Conservation (phyloP, 345 rosid genomes). For the Euphorbia tirucalli region DNA sequence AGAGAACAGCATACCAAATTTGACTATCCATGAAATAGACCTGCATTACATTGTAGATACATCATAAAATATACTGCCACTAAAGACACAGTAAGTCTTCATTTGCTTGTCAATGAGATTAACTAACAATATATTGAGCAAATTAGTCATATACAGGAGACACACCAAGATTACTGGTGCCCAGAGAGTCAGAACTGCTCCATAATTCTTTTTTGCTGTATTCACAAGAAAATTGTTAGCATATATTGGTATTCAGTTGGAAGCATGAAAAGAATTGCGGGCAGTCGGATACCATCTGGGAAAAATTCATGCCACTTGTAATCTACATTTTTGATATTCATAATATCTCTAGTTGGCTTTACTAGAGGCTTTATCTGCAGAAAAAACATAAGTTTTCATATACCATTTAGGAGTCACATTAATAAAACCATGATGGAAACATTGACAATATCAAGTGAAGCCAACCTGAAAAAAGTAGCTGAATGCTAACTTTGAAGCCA, state of each 20-base stretch:
- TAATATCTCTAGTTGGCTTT: slow-evolving; percentile 84
- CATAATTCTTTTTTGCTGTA: slow-evolving; percentile 68
- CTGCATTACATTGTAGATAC: slow-evolving; percentile 40
- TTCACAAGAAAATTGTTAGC: slow-evolving; percentile 17
- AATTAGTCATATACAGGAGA: slow-evolving; percentile 6
- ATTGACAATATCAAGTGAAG: background rate
- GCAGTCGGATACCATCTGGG: slow-evolving; percentile 55
- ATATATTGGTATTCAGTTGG: slow-evolving; percentile 18
- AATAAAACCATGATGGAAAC: background rate
- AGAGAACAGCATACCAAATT: slow-evolving; percentile 88
- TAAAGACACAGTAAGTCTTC: background rate
- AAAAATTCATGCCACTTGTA: slow-evolving; percentile 92
- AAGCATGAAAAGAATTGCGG: slow-evolving; percentile 14
- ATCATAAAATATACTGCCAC: slow-evolving; percentile 6
- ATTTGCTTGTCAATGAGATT: background rate
- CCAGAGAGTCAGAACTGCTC: slow-evolving; percentile 83
- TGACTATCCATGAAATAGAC: slow-evolving; percentile 95
- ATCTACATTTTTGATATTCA: slow-evolving; percentile 58
- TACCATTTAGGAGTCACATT: background rate
- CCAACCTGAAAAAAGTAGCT: slow-evolving; percentile 83
- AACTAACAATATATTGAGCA: background rate
- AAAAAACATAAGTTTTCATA: slow-evolving; percentile 11
- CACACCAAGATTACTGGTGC: slow-evolving; percentile 71
- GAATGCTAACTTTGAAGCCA: slow-evolving; percentile 61
- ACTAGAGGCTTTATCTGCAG: slow-evolving; percentile 76